phyloP scores from a whole-genome alignment of 169 alveolate species.

The Pseudocohnilembus persalinus region DNA sequence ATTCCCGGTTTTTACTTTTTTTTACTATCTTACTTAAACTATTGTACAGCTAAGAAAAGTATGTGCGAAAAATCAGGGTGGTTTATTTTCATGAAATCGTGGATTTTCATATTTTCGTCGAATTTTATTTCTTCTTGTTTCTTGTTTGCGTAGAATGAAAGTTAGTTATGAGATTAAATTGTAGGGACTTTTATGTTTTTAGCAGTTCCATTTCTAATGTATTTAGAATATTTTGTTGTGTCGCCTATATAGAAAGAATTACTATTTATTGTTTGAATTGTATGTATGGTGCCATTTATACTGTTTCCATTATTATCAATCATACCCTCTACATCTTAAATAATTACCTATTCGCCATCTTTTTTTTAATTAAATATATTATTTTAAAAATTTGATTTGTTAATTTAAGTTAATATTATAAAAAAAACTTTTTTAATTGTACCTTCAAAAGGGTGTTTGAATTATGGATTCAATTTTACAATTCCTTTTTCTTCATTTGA shows the following conservation, averaged over 20 bases:
- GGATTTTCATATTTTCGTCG: conserved; percentile 18
- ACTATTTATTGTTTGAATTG: conserved; percentile 9
- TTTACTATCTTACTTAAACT: background rate
- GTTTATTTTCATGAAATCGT: conserved; percentile 32
- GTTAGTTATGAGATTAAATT: no score
- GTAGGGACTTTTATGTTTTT: conserved; percentile 35
- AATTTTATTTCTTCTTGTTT: background rate
- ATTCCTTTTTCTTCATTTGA: conserved; percentile 8
- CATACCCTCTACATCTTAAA: conserved; percentile 66
- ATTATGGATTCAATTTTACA: conserved; percentile 46
- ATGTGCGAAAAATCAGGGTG: background rate
- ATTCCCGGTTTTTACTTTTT: background rate
- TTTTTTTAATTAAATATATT: no score
- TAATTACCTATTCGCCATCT: conserved; percentile 43
- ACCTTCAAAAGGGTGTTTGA: conserved; percentile 38
- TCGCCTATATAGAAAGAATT: background rate
- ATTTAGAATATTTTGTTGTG: conserved; percentile 5
- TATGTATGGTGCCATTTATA: conserved; percentile 28
- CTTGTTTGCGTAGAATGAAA: conserved; percentile 11
- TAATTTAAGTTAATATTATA: no score
- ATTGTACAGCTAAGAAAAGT: background rate
- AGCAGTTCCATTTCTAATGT: conserved; percentile 33
- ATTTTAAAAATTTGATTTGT: no score
- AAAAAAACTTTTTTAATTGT: no score
- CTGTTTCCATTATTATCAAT: conserved; percentile 32